phyloP scores from a whole-genome alignment of 73 alveolate genomes.

The Tetrahymena elliotti region DNA sequence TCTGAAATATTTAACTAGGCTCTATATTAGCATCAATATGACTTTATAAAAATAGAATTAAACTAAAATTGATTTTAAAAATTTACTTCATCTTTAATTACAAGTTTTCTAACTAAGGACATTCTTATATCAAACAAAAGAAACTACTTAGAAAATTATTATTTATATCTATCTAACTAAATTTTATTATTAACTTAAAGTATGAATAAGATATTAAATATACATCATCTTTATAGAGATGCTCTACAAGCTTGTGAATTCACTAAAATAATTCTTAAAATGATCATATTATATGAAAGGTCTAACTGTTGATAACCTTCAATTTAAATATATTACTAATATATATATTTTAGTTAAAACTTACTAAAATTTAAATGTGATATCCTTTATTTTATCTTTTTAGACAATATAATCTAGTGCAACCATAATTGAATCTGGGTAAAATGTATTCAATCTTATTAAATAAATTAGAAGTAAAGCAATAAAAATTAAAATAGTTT shows the following conservation, averaged over 20 bases:
- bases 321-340: background rate
- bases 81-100: background rate
- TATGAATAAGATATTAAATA: background rate
- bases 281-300: background rate
- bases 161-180: background rate
- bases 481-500: background rate
- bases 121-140: background rate
- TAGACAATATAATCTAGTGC: background rate
- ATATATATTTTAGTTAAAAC: background rate
- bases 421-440: background rate
- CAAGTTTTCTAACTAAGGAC: background rate
- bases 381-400: background rate
- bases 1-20: background rate
- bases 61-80: too few species aligned
- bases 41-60: too few species aligned
- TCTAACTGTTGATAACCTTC: background rate
- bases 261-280: background rate
- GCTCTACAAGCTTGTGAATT: background rate
- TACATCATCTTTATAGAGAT: background rate
- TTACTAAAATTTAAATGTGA: background rate
- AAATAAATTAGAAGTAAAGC: background rate
- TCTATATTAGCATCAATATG: background rate
- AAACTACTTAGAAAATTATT: background rate
- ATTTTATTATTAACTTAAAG: too few species aligned
- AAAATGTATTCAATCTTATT: background rate